Evolutionary conservation across 306 rosid species (phyloP).

Genomic region (Boehmeria nivea): DNA sequence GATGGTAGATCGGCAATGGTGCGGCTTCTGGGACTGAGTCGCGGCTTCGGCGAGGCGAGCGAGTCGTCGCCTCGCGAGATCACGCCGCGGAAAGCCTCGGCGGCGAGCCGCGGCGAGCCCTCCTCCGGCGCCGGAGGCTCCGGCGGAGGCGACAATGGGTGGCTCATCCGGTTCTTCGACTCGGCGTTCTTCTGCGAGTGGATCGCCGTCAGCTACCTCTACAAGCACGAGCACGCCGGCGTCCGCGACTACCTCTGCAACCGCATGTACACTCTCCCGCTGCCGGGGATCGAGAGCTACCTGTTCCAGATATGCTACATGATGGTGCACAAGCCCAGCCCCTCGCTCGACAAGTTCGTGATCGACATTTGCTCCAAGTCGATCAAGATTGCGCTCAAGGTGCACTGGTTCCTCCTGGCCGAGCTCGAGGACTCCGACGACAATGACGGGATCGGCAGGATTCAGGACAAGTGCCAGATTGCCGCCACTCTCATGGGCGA

Average conservation of each 20-base stretch:
- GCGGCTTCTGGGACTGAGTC: constrained; percentile 71
- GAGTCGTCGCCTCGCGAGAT: constrained; percentile 82
- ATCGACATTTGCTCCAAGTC: constrained; percentile 88
- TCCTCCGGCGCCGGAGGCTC: constrained; percentile 4
- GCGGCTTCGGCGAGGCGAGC: constrained; percentile 31
- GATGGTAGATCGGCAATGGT: constrained; percentile 69
- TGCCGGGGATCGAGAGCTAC: constrained; percentile 87
- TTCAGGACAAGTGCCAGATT: constrained; percentile 84
- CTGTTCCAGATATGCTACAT: constrained; percentile 94
- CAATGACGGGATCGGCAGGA: constrained; percentile 81
- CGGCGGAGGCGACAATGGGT: constrained; percentile 85
- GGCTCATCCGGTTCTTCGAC: constrained; percentile 98
- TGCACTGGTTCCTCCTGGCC: constrained; percentile 87
- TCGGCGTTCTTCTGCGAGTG: constrained; percentile 97
- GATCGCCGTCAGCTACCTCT: constrained; percentile 95
- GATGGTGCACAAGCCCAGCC: constrained; percentile 94
- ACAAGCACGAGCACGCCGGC: constrained; percentile 91
- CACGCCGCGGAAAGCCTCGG: constrained; percentile 40
- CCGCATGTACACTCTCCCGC: constrained; percentile 92
- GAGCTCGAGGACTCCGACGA: constrained; percentile 93
- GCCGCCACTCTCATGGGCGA: constrained; percentile 92
- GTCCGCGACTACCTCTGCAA: constrained; percentile 94
- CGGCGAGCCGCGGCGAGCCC: not conserved
- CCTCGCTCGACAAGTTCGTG: constrained; percentile 89
- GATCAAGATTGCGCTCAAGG: constrained; percentile 86